A percentile compares a stretch with the other conserved stretches of the same genome.
Evolutionary conservation across 2,329 filamentous ascomycete genomes (phyloP).

Genomic region (Lomentospora prolificans): DNA sequence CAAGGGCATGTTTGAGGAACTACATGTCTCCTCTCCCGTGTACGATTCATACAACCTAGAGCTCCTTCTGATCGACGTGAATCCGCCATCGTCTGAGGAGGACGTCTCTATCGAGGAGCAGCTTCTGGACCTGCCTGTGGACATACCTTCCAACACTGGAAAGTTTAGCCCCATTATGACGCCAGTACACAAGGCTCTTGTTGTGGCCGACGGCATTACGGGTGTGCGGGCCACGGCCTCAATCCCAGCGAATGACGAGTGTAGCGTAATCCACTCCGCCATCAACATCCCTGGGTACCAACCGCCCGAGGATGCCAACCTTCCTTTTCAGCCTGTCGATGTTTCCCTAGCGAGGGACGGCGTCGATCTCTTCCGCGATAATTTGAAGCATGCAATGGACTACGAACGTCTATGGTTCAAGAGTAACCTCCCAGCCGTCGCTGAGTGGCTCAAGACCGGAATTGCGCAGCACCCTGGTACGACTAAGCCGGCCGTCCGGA

Average conservation of each 20-base stretch:
- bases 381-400: slow-evolving; percentile 56
- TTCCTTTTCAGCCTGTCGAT: slow-evolving; percentile 51
- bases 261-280: slow-evolving; percentile 39
- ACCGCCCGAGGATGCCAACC: slow-evolving; percentile 21
- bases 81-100: slow-evolving; percentile 23
- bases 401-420: slow-evolving; percentile 68
- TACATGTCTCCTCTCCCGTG: slow-evolving; percentile 53
- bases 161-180: slow-evolving; percentile 60
- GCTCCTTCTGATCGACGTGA: slow-evolving; percentile 45
- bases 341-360: slow-evolving; percentile 51
- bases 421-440: slow-evolving; percentile 57
- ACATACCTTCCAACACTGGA: slow-evolving; percentile 57
- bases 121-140: slow-evolving; percentile 65
- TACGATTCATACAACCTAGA: slow-evolving; percentile 56
- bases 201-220: slow-evolving; percentile 63
- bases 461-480: slow-evolving; percentile 27
- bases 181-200: slow-evolving; percentile 72
- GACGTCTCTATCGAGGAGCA: slow-evolving; percentile 43
- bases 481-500: slow-evolving; percentile 57
- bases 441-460: slow-evolving; percentile 54
- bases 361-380: slow-evolving; percentile 57
- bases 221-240: slow-evolving; percentile 49
- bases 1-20: slow-evolving; percentile 35
- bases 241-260: slow-evolving; percentile 27
- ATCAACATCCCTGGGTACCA: slow-evolving; percentile 45